phyloP scores from a whole-genome alignment of 1,284 basidiomycete species.

The Tilletiopsis washingtonensis region DNA sequence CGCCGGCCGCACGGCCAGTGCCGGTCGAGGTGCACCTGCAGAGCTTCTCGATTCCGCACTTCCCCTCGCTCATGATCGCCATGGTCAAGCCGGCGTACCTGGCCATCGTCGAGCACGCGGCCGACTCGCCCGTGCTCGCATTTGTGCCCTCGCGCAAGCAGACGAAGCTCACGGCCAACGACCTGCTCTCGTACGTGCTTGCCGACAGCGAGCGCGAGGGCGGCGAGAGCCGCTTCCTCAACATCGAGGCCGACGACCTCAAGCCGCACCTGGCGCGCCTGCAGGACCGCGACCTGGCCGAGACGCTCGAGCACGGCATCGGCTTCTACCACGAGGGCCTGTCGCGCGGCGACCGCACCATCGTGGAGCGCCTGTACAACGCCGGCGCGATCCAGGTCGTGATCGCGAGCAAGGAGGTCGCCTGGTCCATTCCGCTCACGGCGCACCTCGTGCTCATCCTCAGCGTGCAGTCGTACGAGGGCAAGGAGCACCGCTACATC shows the following conservation, averaged over 20 bases:
- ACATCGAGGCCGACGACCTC: conserved; percentile 74
- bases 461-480: conserved; percentile 90
- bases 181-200: conserved; percentile 78
- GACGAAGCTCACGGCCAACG: conserved; percentile 83
- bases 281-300: conserved; percentile 66
- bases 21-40: conserved; percentile 97
- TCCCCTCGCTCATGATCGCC: conserved; percentile 94
- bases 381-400: conserved; percentile 90
- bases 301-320: conserved; percentile 80
- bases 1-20: conserved; percentile 82
- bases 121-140: conserved; percentile 73
- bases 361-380: conserved; percentile 86
- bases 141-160: conserved; percentile 93
- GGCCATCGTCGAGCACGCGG: conserved; percentile 78
- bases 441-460: conserved; percentile 98
- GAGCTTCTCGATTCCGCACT: conserved; percentile 89
- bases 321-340: conserved; percentile 95
- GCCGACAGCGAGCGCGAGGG: conserved; percentile 64
- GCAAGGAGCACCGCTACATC: conserved; percentile 63
- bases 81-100: conserved; percentile 99
- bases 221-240: conserved; percentile 66
- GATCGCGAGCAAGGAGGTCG: conserved; percentile 88
- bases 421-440: conserved; percentile 86
- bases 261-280: conserved; percentile 82
- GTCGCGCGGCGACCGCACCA: conserved; percentile 79